These are phyloP conservation scores for Ceriops zippeliana DNA, from an alignment of 345 rosid species.

Conservation along the genomic window DNA sequence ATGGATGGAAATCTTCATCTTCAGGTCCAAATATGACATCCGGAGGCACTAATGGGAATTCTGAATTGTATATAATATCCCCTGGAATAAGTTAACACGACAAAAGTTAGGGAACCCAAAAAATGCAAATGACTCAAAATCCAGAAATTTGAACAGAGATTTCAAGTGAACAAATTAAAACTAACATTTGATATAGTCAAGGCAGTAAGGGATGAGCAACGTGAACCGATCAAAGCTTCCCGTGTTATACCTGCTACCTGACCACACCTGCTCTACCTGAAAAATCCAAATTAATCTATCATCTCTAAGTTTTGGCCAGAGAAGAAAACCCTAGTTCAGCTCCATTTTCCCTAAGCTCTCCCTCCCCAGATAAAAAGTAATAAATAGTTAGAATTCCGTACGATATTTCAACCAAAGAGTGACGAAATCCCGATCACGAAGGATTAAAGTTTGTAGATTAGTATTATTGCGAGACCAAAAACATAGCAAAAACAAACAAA, in stretches of 20 bases:
- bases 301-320: neutral
- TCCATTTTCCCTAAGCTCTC: neutral
- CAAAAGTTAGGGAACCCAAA: neutral
- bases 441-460: too few relatives aligned
- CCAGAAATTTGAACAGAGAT: neutral
- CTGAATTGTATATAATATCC: slow-evolving; percentile 83
- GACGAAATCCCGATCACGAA: too few relatives aligned
- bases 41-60: slow-evolving; percentile 65
- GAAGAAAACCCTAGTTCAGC: slow-evolving; percentile 14
- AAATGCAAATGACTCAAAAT: neutral
- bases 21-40: slow-evolving; percentile 81
- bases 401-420: too few relatives aligned
- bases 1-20: slow-evolving; percentile 74
- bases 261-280: slow-evolving; percentile 80
- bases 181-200: slow-evolving; percentile 77
- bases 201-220: slow-evolving; percentile 82
- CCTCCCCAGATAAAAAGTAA: neutral
- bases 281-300: slow-evolving; percentile 11
- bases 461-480: too few relatives aligned
- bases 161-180: neutral
- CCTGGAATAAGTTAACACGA: slow-evolving; percentile 38
- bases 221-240: slow-evolving; percentile 76
- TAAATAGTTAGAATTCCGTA: neutral
- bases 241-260: slow-evolving; percentile 61
- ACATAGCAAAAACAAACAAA: too few relatives aligned